Evolutionary conservation across 2,329 filamentous ascomycete species (phyloP).

Genomic region (Pezicula rhizophila): DNA sequence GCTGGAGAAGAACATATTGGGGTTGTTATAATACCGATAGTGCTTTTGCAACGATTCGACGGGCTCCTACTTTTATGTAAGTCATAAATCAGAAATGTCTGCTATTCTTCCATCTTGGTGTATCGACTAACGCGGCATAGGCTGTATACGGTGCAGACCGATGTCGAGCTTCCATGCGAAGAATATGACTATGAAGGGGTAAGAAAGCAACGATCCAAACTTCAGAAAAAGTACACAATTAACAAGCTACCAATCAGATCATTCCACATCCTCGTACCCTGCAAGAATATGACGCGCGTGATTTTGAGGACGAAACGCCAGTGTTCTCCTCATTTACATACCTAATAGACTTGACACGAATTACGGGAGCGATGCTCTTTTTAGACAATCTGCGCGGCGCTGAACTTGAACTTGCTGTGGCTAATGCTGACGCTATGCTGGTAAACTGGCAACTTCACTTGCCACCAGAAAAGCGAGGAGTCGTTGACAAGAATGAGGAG

Average conservation of each 20-base stretch:
- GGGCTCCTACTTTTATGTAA: conserved; percentile 19
- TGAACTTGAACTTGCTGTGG: conserved; percentile 20
- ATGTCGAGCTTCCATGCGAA: conserved; percentile 34
- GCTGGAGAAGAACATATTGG: conserved; percentile 37
- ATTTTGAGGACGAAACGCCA: conserved; percentile 27
- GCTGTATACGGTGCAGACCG: conserved; percentile 24
- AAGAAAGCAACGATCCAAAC: conserved; percentile 13
- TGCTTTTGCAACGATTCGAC: conserved; percentile 14
- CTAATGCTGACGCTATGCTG: conserved; percentile 31
- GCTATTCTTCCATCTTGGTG: background rate
- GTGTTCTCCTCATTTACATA: conserved; percentile 35
- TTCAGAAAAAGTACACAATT: conserved; percentile 2
- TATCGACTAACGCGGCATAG: conserved; percentile 2
- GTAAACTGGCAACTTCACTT: conserved; percentile 33
- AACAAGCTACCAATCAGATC: conserved; percentile 15
- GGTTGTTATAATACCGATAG: conserved; percentile 28
- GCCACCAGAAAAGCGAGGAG: conserved; percentile 33
- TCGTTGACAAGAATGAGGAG: conserved; percentile 31
- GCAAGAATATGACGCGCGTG: conserved; percentile 30
- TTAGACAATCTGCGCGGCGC: conserved; percentile 22
- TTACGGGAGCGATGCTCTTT: conserved; percentile 27
- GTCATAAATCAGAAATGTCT: background rate
- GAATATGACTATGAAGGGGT: conserved; percentile 36
- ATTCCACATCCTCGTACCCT: conserved; percentile 30
- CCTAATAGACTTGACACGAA: conserved; percentile 31